A percentile compares a stretch with the other conserved stretches of the same genome.
Conservation (phyloP, 345 rosid species). For the Conringia planisiliqua region DNA sequence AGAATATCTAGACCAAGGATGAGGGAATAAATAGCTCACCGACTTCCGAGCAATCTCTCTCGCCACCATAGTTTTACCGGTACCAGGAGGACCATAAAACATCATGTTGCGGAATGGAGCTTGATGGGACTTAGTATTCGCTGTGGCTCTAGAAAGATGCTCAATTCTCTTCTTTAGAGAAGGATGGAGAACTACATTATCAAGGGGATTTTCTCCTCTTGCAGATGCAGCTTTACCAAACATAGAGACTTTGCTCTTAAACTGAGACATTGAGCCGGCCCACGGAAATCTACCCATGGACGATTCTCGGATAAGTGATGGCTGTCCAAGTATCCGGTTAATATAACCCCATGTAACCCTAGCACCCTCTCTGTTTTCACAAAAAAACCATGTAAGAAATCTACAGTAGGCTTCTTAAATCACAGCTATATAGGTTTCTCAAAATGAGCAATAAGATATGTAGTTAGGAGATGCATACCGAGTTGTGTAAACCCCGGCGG, state of each 20-base stretch:
- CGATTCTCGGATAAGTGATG: constrained; percentile 95
- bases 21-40: constrained; percentile 36
- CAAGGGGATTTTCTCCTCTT: constrained; percentile 49
- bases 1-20: background rate
- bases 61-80: constrained; percentile 98
- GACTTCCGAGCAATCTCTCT: constrained; percentile 93
- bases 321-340: constrained; percentile 92
- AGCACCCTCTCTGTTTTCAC: constrained; percentile 80
- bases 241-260: constrained; percentile 41
- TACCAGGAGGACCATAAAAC: constrained; percentile 98
- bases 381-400: constrained; percentile 6
- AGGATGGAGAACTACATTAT: constrained; percentile 80
- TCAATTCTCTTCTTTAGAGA: constrained; percentile 83
- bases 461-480: constrained; percentile 42
- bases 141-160: constrained; percentile 87
- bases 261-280: constrained; percentile 52
- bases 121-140: constrained; percentile 82
- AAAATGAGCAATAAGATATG: background rate
- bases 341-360: constrained; percentile 92
- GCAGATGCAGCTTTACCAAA: constrained; percentile 32
- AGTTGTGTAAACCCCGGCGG: constrained; percentile 92
- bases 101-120: constrained; percentile 97
- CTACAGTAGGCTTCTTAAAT: constrained; percentile 5
- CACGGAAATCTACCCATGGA: constrained; percentile 74
- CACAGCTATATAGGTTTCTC: background rate